phyloP scores from a whole-genome alignment of 2,329 filamentous ascomycete genomes.

The Diplodia sapinea region DNA sequence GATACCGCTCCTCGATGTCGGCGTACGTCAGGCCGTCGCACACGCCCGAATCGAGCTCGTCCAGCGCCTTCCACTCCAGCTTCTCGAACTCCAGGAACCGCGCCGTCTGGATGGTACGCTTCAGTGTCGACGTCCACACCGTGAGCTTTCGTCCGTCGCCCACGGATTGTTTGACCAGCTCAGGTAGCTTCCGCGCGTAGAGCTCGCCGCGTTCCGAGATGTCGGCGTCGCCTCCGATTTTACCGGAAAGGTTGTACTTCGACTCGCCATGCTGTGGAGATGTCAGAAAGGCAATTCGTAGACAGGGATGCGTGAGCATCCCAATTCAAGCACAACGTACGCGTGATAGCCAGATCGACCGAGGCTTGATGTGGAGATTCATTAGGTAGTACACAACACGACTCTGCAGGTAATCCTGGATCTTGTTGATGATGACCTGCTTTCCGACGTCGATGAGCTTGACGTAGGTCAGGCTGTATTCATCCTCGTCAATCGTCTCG shows the following conservation, averaged over 20 bases:
- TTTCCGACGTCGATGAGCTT: slow-evolving; percentile 97
- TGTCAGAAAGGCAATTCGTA: slow-evolving; percentile 6
- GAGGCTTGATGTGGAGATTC: slow-evolving; percentile 96
- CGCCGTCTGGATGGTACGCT: slow-evolving; percentile 89
- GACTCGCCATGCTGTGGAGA: slow-evolving; percentile 87
- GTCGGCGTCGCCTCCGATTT: slow-evolving; percentile 90
- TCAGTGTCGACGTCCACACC: slow-evolving; percentile 76
- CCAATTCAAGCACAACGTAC: slow-evolving; percentile 58
- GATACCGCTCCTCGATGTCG: slow-evolving; percentile 88
- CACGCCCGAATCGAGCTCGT: slow-evolving; percentile 94
- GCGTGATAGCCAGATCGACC: slow-evolving; percentile 94
- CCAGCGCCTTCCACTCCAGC: slow-evolving; percentile 96
- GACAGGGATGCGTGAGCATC: neutral
- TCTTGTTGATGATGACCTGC: slow-evolving; percentile 97
- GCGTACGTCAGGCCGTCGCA: slow-evolving; percentile 97
- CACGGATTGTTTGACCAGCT: slow-evolving; percentile 82
- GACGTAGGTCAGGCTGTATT: slow-evolving; percentile 88
- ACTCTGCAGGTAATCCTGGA: slow-evolving; percentile 95
- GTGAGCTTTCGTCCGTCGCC: slow-evolving; percentile 73
- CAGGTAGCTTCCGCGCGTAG: slow-evolving; percentile 84
- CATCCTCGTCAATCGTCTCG: slow-evolving; percentile 87
- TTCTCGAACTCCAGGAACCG: slow-evolving; percentile 91
- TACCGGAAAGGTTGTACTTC: slow-evolving; percentile 84
- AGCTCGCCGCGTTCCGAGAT: slow-evolving; percentile 85
- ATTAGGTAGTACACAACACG: slow-evolving; percentile 97